A percentile compares a stretch with the other conserved stretches of the same genome.
Evolutionary conservation across 2,329 filamentous ascomycete species (phyloP).

Genomic region (Biscogniauxia mediterranea): DNA sequence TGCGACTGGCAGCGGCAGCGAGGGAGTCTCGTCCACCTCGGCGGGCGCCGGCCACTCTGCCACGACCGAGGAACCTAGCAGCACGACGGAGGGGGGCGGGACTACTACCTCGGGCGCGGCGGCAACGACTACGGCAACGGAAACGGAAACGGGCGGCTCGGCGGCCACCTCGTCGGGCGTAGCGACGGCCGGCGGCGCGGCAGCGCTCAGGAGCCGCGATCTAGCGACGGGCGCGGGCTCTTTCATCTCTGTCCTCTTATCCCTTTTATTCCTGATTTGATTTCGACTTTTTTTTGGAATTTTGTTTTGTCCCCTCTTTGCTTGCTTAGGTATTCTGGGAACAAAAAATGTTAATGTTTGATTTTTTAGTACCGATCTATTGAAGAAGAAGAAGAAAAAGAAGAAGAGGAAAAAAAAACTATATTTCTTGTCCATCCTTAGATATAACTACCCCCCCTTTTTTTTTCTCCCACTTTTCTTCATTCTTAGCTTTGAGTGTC

Average conservation of each 20-base stretch:
- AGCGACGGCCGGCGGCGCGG: not conserved
- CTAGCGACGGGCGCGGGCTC: not conserved
- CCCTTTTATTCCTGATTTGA: not conserved
- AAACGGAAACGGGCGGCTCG: too few species aligned
- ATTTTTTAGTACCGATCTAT: slow-evolving; percentile 21
- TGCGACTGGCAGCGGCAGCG: not conserved
- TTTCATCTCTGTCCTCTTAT: not conserved
- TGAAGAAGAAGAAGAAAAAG: too few species aligned
- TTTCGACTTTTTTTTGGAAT: not conserved
- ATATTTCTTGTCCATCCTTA: slow-evolving; percentile 15
- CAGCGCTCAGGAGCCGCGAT: not conserved
- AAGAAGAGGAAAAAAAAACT: slow-evolving; percentile 6
- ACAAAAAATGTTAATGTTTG: not conserved
- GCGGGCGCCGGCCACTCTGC: too few species aligned
- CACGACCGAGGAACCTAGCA: not conserved
- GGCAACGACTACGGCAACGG: too few species aligned
- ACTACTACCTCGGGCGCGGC: not conserved
- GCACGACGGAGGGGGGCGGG: not conserved
- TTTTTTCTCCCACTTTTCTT: too few species aligned
- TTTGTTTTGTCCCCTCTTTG: too few species aligned
- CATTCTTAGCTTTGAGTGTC: too few species aligned
- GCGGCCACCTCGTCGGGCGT: not conserved
- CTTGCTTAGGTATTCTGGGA: not conserved
- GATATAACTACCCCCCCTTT: not conserved
- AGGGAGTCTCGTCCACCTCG: too few species aligned